phyloP scores from a whole-genome alignment of 78 protist genomes.

The Cavenderia fasciculata region DNA sequence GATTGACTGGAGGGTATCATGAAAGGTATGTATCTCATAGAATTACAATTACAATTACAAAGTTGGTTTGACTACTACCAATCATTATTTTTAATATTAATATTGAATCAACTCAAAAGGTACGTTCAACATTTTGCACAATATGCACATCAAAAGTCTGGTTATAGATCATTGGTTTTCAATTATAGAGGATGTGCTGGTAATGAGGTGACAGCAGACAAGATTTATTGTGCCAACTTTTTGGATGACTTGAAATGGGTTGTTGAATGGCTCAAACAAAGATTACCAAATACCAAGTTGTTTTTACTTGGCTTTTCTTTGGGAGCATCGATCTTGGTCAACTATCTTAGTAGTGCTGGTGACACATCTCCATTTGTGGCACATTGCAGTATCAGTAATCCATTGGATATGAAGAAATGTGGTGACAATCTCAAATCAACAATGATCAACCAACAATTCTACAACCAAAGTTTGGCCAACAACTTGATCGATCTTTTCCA shows the following conservation, averaged over 20 bases:
- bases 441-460: not conserved
- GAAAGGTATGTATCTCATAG: no score
- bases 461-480: not conserved
- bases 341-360: not conserved
- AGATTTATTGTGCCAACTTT: constrained; percentile 3
- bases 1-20: constrained; percentile 42
- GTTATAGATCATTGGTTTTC: constrained; percentile 20
- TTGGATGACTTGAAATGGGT: constrained; percentile 11
- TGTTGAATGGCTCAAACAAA: not conserved
- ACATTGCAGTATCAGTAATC: constrained; percentile 13
- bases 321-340: constrained; percentile 17
- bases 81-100: no score
- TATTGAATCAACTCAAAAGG: no score
- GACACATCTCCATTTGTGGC: constrained; percentile 5
- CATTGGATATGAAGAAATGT: constrained; percentile 22
- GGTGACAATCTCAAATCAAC: not conserved
- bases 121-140: constrained; percentile 42
- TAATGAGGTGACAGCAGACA: constrained; percentile 21
- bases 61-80: no score
- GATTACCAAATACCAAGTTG: not conserved
- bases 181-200: constrained; percentile 56
- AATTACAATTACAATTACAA: no score
- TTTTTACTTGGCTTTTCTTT: constrained; percentile 22
- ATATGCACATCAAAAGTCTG: not conserved
- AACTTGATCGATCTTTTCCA: not conserved